Evolutionary conservation across 768 basidiomycete genomes (phyloP).

Genomic region (Suillus subaureus): DNA sequence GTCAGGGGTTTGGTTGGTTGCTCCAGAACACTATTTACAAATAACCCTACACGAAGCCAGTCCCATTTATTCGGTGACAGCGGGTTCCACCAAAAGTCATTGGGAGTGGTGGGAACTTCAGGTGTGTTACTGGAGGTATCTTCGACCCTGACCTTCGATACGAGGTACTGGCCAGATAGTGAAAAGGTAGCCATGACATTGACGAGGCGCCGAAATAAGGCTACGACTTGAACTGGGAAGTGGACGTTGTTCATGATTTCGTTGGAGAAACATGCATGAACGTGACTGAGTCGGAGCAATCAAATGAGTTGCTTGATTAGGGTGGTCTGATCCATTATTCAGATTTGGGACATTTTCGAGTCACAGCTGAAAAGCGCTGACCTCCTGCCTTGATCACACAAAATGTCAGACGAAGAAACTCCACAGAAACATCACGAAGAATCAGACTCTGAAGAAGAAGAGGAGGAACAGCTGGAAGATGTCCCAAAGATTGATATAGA

Average conservation of each 20-base stretch:
- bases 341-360: not conserved
- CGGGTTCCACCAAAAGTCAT: constrained; percentile 6
- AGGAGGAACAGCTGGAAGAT: constrained; percentile 53
- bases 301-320: not conserved
- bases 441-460: constrained; percentile 73
- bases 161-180: constrained; percentile 64
- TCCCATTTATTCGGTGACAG: constrained; percentile 5
- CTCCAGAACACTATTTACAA: not conserved
- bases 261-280: not conserved
- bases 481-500: constrained; percentile 78
- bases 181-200: constrained; percentile 73
- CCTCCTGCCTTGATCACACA: constrained; percentile 8
- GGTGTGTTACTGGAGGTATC: not conserved
- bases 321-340: not conserved
- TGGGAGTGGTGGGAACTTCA: not conserved
- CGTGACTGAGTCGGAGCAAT: not conserved
- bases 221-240: constrained; percentile 60
- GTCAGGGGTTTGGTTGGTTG: not conserved
- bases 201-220: constrained; percentile 64
- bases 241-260: constrained; percentile 44
- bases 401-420: constrained; percentile 73
- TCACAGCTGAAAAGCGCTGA: not conserved
- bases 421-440: constrained; percentile 64
- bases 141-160: constrained; percentile 27
- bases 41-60: constrained; percentile 5